These are phyloP conservation scores for Pezicula neosporulosa DNA, from an alignment of 2,329 filamentous ascomycete genomes.

Conservation along the genomic window DNA sequence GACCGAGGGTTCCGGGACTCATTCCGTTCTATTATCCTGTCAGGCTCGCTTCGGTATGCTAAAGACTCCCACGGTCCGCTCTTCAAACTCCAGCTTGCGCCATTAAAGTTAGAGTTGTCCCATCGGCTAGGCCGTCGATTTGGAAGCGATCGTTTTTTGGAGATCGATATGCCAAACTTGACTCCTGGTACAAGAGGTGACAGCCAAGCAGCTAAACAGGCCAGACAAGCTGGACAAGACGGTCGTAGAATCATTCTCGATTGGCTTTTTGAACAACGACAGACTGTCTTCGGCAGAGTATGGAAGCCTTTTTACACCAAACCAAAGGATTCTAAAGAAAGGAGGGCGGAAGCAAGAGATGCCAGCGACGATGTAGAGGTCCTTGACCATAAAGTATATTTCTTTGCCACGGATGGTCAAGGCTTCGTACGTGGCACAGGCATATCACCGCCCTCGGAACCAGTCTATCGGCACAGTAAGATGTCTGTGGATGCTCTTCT, in stretches of 20 bases:
- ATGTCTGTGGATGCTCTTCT: conserved; percentile 41
- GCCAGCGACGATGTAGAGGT: conserved; percentile 26
- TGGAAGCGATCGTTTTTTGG: conserved; percentile 55
- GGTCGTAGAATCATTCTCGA: conserved; percentile 32
- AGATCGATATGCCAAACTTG: conserved; percentile 47
- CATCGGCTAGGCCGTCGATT: conserved; percentile 53
- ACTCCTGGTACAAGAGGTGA: conserved; percentile 12
- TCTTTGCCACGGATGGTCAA: conserved; percentile 52
- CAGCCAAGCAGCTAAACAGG: conserved; percentile 19
- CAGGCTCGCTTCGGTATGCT: conserved; percentile 38
- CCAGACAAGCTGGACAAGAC: conserved; percentile 29
- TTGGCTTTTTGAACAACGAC: conserved; percentile 33
- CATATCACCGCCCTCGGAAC: background rate
- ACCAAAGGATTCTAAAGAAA: conserved; percentile 17
- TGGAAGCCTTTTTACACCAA: conserved; percentile 28
- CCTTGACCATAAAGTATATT: conserved; percentile 40
- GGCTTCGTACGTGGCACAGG: conserved; percentile 3
- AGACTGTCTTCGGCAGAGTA: conserved; percentile 21
- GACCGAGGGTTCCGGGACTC: conserved; percentile 14
- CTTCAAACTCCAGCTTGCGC: conserved; percentile 44
- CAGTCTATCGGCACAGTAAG: conserved; percentile 1
- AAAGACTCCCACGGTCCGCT: conserved; percentile 31
- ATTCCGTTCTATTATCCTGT: conserved; percentile 41
- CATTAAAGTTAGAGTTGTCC: conserved; percentile 43
- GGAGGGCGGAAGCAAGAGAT: conserved; percentile 36